Conservation (phyloP, 768 basidiomycete genomes). For the Pulveroboletus sp. region DNA sequence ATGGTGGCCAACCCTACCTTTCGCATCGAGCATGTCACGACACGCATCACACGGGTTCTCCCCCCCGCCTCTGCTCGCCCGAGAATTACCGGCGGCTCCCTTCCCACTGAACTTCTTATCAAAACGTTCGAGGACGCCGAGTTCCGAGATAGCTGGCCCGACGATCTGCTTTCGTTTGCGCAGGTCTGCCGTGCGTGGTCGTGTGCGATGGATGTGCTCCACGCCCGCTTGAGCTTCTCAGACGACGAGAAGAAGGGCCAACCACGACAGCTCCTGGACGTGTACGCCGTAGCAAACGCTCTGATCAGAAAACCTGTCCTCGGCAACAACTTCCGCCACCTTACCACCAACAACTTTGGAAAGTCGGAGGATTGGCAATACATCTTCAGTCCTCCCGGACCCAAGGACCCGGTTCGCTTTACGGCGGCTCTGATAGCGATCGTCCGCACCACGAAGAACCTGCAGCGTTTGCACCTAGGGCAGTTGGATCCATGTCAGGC, state of each 20-base stretch:
- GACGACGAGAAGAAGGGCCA: constrained; percentile 1
- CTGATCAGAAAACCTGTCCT: constrained; percentile 13
- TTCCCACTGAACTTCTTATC: constrained; percentile 20
- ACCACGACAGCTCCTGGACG: constrained; percentile 7
- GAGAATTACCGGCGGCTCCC: constrained; percentile 5
- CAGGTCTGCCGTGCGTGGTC: constrained; percentile 23
- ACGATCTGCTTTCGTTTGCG: constrained; percentile 23
- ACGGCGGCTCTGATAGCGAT: constrained; percentile 17
- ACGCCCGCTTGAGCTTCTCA: constrained; percentile 12
- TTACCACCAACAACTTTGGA: constrained; percentile 17
- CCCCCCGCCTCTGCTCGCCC: constrained; percentile 1
- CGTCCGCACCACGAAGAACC: constrained; percentile 14
- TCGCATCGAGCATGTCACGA: constrained; percentile 17
- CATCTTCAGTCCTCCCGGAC: not conserved
- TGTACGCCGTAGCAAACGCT: constrained; percentile 14
- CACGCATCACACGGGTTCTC: constrained; percentile 19
- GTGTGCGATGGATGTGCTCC: constrained; percentile 21
- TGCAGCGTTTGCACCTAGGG: constrained; percentile 11
- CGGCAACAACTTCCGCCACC: constrained; percentile 6
- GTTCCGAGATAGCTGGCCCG: constrained; percentile 15
- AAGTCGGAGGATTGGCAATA: constrained; percentile 3
- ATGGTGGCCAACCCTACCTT: constrained; percentile 6
- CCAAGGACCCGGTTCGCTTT: constrained; percentile 2
- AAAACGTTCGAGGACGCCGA: constrained; percentile 18
- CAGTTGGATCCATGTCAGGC: constrained; percentile 10